Evolutionary conservation across 2,329 filamentous ascomycete species (phyloP).

Genomic region (Neonectria neomacrospora): DNA sequence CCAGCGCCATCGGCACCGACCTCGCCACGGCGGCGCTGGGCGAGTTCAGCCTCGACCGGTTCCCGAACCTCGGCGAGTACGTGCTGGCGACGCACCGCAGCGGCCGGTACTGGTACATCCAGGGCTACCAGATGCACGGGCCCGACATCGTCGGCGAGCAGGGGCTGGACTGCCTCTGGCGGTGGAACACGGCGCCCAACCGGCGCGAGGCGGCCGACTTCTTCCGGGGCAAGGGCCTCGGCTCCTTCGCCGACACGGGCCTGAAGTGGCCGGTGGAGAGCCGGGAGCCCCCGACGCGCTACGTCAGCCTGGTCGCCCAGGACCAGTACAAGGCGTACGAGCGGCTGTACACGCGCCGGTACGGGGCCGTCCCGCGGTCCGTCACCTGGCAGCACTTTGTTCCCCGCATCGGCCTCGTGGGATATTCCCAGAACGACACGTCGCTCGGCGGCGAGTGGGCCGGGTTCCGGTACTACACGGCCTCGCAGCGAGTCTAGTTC

Average conservation of each 20-base stretch:
- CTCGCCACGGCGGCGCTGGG: not conserved
- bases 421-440: not conserved
- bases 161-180: not conserved
- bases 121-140: not conserved
- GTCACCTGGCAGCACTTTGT: not conserved
- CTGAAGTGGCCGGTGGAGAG: no score
- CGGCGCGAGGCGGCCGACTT: not conserved
- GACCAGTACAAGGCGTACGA: no score
- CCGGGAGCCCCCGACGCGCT: no score
- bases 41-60: not conserved
- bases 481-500: constrained; percentile 17
- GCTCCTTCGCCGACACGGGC: not conserved
- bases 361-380: not conserved
- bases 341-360: no score
- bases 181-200: not conserved
- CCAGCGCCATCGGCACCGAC: not conserved
- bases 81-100: not conserved
- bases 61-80: not conserved
- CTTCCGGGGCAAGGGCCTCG: not conserved
- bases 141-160: not conserved
- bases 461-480: constrained; percentile 33
- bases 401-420: constrained; percentile 6
- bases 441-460: constrained; percentile 23
- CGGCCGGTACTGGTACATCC: not conserved
- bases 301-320: no score